Base-by-base conservation (phyloP, 352 stramenopile species). In the Plasmopara viticola region DNA sequence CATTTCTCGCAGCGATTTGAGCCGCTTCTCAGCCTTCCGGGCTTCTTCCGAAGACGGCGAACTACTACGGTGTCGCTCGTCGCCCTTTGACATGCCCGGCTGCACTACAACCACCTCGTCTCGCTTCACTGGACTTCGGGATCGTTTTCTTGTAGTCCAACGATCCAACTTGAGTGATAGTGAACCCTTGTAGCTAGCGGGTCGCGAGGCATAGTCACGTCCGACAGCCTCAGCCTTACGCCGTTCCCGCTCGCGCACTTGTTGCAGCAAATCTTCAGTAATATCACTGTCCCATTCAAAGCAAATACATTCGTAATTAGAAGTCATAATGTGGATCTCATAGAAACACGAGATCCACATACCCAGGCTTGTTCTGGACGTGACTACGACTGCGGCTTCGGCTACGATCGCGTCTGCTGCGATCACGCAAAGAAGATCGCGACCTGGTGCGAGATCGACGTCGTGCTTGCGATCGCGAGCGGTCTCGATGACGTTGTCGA, bases 181-280 rank as follows among this genome's bases (percentile, higher is more conserved):
- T 28, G 84, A 95, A 13, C 90, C 90, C 64, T 97, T 96, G 66
- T 97, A 98, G 48, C 86, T 95, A 13, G 78, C 71, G 0, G 92
- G 92, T 13, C 83, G 85, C n/a, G 85, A 71, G 3, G 85, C 87
- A 49, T 97, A 98, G 57, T 96, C 90, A 25, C 81, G 90, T 5
- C 87, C 85, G 6, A 94, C 84, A 0, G 89, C 86, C 25, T 90
- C 77, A 20, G 84, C 88, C 57, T 94, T 95, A 50, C 95, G 87
- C 14, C 88, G 76, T 62, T 98, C 89, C 58, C 86, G 76, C 62
- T 95, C 71, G 20, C 94, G 77, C 13, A 98, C 92, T 77, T 97
- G 85, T 33, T 96, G 75, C 43, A 98, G 70, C 29, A 97, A 63
- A 55, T 97, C 81, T 17, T 80, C 76, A 1, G 85, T 83, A 39